Conservation (phyloP, 257 asterid genomes). For the Cruciata laevipes region DNA sequence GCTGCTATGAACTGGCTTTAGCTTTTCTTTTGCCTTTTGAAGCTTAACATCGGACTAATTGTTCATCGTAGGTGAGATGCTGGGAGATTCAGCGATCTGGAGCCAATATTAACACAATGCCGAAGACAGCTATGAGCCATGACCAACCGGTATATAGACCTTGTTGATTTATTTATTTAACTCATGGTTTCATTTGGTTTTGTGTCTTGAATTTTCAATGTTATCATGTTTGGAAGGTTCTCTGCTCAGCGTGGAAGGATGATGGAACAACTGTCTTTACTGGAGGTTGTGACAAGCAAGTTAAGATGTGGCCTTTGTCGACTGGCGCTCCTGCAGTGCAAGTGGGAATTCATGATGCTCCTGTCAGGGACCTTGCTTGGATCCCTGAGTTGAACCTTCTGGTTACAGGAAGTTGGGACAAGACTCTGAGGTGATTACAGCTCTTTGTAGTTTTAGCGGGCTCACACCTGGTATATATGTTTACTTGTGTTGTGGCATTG, state of each 20-base stretch:
- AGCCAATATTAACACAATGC: conserved; percentile 43
- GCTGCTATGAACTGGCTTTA: no score
- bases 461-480: not conserved
- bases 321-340: conserved; percentile 77
- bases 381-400: conserved; percentile 81
- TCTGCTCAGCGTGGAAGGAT: conserved; percentile 95
- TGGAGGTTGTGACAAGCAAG: conserved; percentile 99
- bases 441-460: not conserved
- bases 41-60: not conserved
- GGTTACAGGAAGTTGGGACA: conserved; percentile 92
- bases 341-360: conserved; percentile 91
- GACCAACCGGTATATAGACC: conserved; percentile 64
- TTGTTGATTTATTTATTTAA: not conserved
- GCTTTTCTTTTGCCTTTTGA: not conserved
- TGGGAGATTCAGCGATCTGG: conserved; percentile 85
- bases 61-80: conserved; percentile 64
- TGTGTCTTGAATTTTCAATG: conserved; percentile 7
- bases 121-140: conserved; percentile 78
- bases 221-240: conserved; percentile 49
- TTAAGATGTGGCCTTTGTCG: conserved; percentile 89
- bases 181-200: not conserved
- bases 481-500: not conserved
- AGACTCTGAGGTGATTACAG: conserved; percentile 67
- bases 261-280: conserved; percentile 95
- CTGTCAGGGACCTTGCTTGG: conserved; percentile 93